phyloP scores from a whole-genome alignment of 192 early-diverging fungal genomes.

The Podila epicladia region DNA sequence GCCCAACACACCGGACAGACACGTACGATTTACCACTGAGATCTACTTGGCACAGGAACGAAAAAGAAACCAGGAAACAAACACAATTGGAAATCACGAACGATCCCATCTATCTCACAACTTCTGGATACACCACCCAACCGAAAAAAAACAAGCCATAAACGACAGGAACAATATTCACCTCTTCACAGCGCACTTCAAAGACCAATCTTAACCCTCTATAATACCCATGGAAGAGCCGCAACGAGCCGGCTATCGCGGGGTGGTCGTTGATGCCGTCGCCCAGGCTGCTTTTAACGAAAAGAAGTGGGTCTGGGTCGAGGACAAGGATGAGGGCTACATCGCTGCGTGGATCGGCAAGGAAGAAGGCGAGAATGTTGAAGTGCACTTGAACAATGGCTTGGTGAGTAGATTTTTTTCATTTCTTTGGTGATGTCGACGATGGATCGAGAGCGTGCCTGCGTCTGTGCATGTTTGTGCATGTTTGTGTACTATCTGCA shows the following conservation, averaged over 20 bases:
- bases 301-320: conserved; percentile 98
- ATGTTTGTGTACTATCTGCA: neutral
- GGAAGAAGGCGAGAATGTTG: conserved; percentile 72
- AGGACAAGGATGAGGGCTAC: conserved; percentile 91
- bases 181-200: too few relatives aligned
- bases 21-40: too few relatives aligned
- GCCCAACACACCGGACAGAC: neutral
- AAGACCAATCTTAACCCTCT: neutral
- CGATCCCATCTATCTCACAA: neutral
- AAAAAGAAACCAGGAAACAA: too few relatives aligned
- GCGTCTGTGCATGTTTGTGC: neutral
- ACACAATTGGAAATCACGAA: neutral
- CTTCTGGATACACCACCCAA: neutral
- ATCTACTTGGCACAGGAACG: too few relatives aligned
- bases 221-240: neutral
- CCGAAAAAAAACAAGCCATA: neutral
- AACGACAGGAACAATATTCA: neutral
- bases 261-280: conserved; percentile 65
- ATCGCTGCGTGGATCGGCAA: conserved; percentile 85
- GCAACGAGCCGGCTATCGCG: conserved; percentile 23
- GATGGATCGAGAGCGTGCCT: neutral
- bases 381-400: conserved; percentile 81
- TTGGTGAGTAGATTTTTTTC: conserved; percentile 62
- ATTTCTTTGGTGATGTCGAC: neutral
- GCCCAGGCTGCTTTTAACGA: conserved; percentile 88